Conservation (phyloP, 495 filamentous ascomycete genomes). For the Cryomyces antarcticus region DNA sequence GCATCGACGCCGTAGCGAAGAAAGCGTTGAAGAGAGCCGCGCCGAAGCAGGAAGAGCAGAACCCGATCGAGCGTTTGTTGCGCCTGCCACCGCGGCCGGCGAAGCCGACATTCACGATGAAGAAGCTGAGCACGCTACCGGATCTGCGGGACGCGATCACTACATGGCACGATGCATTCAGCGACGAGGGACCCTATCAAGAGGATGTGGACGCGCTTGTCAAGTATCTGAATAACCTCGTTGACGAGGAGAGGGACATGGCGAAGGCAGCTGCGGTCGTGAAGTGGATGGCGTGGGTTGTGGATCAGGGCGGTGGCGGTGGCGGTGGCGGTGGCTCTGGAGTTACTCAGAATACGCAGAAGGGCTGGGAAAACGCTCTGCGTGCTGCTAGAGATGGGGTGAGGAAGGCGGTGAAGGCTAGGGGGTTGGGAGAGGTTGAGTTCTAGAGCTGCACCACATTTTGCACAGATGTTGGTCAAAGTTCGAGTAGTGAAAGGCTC, state of each 20-base stretch:
- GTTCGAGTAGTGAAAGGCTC: no score
- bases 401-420: conserved; percentile 34
- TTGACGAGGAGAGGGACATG: conserved; percentile 53
- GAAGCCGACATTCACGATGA: conserved; percentile 44
- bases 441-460: conserved; percentile 11
- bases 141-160: conserved; percentile 41
- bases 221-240: conserved; percentile 46
- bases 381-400: conserved; percentile 33
- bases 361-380: conserved; percentile 33
- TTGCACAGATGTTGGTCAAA: no score
- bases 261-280: conserved; percentile 48
- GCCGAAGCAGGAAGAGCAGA: conserved; percentile 1
- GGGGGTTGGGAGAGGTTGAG: conserved; percentile 44
- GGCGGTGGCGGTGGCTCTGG: conserved; percentile 15
- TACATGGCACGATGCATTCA: conserved; percentile 48
- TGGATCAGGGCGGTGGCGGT: conserved; percentile 29
- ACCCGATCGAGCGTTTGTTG: conserved; percentile 20
- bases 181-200: conserved; percentile 45
- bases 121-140: conserved; percentile 28
- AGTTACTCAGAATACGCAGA: not conserved
- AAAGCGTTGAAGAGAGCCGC: not conserved
- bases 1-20: conserved; percentile 9
- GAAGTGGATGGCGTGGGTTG: conserved; percentile 51
- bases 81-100: conserved; percentile 29
- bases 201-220: conserved; percentile 57